These are phyloP conservation scores for Linnemannia zychae DNA, from an alignment of 192 early-diverging fungal genomes.

Conservation along the genomic window DNA sequence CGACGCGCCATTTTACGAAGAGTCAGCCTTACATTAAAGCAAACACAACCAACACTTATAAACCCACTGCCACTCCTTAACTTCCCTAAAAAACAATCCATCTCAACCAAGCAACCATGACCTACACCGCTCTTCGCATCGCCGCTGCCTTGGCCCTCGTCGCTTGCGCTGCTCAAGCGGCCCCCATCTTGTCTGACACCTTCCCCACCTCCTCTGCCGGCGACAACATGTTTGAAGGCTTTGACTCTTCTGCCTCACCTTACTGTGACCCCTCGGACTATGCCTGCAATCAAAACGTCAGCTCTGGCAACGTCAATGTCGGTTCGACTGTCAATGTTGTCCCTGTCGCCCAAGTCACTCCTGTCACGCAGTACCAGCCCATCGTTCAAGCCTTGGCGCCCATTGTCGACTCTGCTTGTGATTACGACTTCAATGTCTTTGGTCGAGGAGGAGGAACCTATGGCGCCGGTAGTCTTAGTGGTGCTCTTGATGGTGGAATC, in stretches of 20 bases:
- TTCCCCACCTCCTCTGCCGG: background rate
- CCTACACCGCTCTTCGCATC: slow-evolving; percentile 18
- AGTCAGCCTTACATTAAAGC: background rate
- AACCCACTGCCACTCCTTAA: background rate
- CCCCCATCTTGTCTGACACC: background rate
- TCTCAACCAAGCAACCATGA: slow-evolving; percentile 10
- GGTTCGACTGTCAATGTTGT: slow-evolving; percentile 20
- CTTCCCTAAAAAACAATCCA: background rate
- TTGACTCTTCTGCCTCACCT: background rate
- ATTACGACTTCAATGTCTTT: background rate
- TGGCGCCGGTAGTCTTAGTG: background rate
- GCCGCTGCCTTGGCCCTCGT: slow-evolving; percentile 26
- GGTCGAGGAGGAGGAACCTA: background rate
- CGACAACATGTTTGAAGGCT: no score
- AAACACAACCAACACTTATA: background rate
- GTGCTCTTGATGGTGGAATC: background rate
- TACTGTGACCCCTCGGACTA: background rate
- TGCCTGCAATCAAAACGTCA: slow-evolving; percentile 16
- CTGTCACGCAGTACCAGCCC: slow-evolving; percentile 50
- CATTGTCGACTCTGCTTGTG: slow-evolving; percentile 24
- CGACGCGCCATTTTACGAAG: background rate
- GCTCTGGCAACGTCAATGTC: slow-evolving; percentile 26
- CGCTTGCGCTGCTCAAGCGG: slow-evolving; percentile 24
- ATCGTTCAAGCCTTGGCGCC: slow-evolving; percentile 38
- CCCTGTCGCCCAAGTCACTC: slow-evolving; percentile 38